Evolutionary conservation across 345 rosid genomes (phyloP).

Genomic region (Mallotus nudiflorus): DNA sequence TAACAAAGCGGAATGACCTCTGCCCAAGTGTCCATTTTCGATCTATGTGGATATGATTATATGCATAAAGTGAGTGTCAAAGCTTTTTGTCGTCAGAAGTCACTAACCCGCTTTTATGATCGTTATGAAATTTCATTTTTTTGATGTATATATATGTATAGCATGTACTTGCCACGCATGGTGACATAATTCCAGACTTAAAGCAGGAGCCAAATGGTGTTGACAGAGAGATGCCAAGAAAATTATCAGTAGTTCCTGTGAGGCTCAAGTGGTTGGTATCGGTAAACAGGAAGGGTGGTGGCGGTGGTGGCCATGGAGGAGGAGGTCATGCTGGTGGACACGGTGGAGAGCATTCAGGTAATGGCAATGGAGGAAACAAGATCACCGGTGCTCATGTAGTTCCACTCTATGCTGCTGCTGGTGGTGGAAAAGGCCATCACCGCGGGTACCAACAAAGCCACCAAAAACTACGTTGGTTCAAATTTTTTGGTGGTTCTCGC

Average conservation of each 20-base stretch:
- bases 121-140: too few relatives aligned
- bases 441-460: conserved; percentile 5
- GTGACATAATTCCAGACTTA: background rate
- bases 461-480: background rate
- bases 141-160: too few relatives aligned
- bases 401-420: conserved; percentile 25
- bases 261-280: background rate
- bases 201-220: background rate
- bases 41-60: too few relatives aligned
- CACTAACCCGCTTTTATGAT: too few relatives aligned
- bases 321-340: conserved; percentile 7
- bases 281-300: conserved; percentile 22
- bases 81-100: too few relatives aligned
- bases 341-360: background rate
- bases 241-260: background rate
- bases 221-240: background rate
- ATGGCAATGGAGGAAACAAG: background rate
- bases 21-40: too few relatives aligned
- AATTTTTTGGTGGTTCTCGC: conserved; percentile 7
- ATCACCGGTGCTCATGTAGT: conserved; percentile 4
- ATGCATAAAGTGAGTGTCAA: too few relatives aligned
- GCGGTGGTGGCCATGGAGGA: conserved; percentile 5
- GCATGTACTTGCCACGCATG: too few relatives aligned
- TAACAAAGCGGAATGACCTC: too few relatives aligned
- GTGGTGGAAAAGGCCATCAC: background rate